Evolutionary conservation across 768 basidiomycete species (phyloP), one percentile per base, ranked within the genome.

Genomic region (Pleurotus tuoliensis): DNA sequence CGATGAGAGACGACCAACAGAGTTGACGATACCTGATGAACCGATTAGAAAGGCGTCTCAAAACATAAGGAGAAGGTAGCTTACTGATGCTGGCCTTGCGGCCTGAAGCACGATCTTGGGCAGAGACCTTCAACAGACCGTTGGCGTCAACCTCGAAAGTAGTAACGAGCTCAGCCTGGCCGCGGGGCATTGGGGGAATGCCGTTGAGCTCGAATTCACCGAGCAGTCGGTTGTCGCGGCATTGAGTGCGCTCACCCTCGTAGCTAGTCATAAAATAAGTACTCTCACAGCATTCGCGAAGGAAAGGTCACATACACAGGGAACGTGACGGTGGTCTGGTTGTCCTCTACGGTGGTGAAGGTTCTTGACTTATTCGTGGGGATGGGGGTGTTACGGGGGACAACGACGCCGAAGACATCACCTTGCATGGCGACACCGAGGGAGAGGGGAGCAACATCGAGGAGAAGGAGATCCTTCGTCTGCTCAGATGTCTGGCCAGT

Each of bases 371-470:
- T 99, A 87, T 95, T 98, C 71, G 96, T 94, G 56, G 97, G 97
- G 74, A 99, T 98, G 66, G 96, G 94, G 62, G 97, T 98, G 83
- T 99, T 99, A 66, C 97, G 91, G 69, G 96, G 96, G 66, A 99
- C 94, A 68, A 99, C 97, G 61, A 98, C 90, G 80, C 97, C 97
- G 74, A 99, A 99, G 71, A 99, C 92, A 71, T 99, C 97, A 69
- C 97, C 97, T 75, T 99, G 97, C 97, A 99, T 99, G 73, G 97
- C 97, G 64, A 99, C 97, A 88, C 96, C 96, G 59, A 87, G 83
- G 54, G 92, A 94, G 49, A 94, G 76, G 58, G 89, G 95, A 57
- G 90, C 78, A 58, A 98, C 95, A 72, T 98, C 96, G 67, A 98
- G 90, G 57, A 98, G 87, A 49, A 98, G 84, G 53, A 98, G 82